Evolutionary conservation across 805 yeast species (phyloP).

Genomic region (Saturnispora zaruensis): DNA sequence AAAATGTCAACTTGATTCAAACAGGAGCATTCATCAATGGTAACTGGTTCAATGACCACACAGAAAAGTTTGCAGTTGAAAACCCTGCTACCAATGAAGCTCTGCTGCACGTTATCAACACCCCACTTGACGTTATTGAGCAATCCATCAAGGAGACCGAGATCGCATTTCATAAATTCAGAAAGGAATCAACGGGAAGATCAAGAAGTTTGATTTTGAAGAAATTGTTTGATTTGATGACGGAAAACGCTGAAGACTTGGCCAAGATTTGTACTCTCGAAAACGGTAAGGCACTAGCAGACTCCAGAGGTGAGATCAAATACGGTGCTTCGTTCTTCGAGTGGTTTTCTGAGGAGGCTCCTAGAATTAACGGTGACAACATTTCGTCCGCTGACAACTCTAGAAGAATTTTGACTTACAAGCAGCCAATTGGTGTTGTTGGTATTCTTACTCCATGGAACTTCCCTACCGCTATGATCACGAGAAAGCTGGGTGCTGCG

Average conservation of each 20-base stretch:
- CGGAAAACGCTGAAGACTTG: slow-evolving; percentile 39
- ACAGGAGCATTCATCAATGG: slow-evolving; percentile 85
- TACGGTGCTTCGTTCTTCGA: slow-evolving; percentile 48
- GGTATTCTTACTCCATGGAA: slow-evolving; percentile 70
- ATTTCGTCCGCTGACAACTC: slow-evolving; percentile 50
- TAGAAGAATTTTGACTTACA: slow-evolving; percentile 52
- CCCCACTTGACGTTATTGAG: slow-evolving; percentile 47
- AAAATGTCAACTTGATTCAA: slow-evolving; percentile 43
- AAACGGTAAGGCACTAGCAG: slow-evolving; percentile 49
- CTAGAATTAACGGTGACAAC: slow-evolving; percentile 52
- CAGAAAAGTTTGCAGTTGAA: slow-evolving; percentile 51
- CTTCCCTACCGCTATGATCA: slow-evolving; percentile 58
- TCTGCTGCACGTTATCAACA: slow-evolving; percentile 43
- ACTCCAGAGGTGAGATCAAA: slow-evolving; percentile 51
- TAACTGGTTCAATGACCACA: slow-evolving; percentile 46
- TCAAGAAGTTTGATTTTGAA: slow-evolving; percentile 37
- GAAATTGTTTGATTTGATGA: slow-evolving; percentile 43
- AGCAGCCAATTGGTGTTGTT: slow-evolving; percentile 63
- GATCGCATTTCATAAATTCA: slow-evolving; percentile 39
- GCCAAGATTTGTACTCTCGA: slow-evolving; percentile 53
- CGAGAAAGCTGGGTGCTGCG: slow-evolving; percentile 65
- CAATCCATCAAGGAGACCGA: slow-evolving; percentile 45
- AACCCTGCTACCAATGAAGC: slow-evolving; percentile 49
- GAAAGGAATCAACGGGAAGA: slow-evolving; percentile 40
- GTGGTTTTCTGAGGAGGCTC: slow-evolving; percentile 71